Conservation (phyloP, 164 flowering plant species). For the Houttuynia cordata region DNA sequence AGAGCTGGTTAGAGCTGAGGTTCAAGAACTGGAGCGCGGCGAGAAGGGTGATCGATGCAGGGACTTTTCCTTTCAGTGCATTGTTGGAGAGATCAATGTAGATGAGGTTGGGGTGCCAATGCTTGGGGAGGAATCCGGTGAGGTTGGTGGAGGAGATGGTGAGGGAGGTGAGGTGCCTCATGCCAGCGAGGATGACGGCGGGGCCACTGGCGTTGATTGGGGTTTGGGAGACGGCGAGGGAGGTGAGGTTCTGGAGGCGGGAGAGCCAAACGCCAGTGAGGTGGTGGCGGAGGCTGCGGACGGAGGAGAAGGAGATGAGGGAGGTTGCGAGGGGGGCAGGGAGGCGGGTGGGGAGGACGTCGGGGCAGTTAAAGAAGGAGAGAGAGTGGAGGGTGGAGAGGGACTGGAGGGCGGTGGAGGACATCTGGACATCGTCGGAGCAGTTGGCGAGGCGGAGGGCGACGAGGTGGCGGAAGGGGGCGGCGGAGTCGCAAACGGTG, state of each 20-base stretch:
- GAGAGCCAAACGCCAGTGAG: slow-evolving; percentile 75
- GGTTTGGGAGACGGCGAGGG: slow-evolving; percentile 44
- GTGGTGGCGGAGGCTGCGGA: slow-evolving; percentile 32
- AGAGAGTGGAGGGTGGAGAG: slow-evolving; percentile 57
- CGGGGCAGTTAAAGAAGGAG: slow-evolving; percentile 58
- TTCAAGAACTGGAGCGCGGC: slow-evolving; percentile 22
- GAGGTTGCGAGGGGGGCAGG: slow-evolving; percentile 48
- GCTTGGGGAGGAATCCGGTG: slow-evolving; percentile 54
- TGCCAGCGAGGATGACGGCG: slow-evolving; percentile 33
- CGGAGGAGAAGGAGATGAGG: slow-evolving; percentile 59
- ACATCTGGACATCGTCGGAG: slow-evolving; percentile 54
- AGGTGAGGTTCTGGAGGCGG: slow-evolving; percentile 51
- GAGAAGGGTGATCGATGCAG: slow-evolving; percentile 3
- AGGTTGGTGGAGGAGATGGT: slow-evolving; percentile 58
- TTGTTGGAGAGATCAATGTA: slow-evolving; percentile 67
- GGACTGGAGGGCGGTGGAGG: slow-evolving; percentile 65
- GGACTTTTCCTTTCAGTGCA: slow-evolving; percentile 43
- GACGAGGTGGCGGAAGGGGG: slow-evolving; percentile 74
- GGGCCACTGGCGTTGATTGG: slow-evolving; percentile 53
- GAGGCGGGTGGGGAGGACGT: slow-evolving; percentile 33
- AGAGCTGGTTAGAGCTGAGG: slow-evolving; percentile 52
- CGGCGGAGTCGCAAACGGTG: slow-evolving; percentile 54
- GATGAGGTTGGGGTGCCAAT: slow-evolving; percentile 43
- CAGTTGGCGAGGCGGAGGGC: slow-evolving; percentile 76
- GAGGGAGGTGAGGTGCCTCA: slow-evolving; percentile 44